phyloP scores from a whole-genome alignment of 2,329 filamentous ascomycete species.

The Hyphodiscus sp. region DNA sequence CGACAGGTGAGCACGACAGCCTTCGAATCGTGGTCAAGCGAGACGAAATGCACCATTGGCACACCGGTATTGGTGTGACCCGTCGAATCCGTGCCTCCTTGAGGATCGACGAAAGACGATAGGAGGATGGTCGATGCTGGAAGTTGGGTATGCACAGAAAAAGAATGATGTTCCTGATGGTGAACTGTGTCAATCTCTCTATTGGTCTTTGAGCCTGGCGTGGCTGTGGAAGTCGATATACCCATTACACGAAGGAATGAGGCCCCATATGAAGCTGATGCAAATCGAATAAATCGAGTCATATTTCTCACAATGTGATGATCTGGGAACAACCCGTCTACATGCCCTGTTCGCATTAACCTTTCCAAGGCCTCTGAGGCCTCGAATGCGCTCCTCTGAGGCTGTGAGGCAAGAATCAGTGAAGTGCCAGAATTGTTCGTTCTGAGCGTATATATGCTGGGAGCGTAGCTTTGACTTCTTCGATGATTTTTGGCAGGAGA shows the following conservation, averaged over 20 bases:
- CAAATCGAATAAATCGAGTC: conserved; percentile 58
- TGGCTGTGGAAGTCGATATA: conserved; percentile 45
- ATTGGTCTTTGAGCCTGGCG: conserved; percentile 24
- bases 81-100: conserved; percentile 43
- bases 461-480: conserved; percentile 26
- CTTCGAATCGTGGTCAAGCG: conserved; percentile 50
- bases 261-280: conserved; percentile 60
- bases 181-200: conserved; percentile 31
- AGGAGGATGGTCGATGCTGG: conserved; percentile 50
- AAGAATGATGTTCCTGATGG: conserved; percentile 56
- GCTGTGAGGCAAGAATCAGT: conserved; percentile 20
- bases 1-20: conserved; percentile 49
- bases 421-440: conserved; percentile 36
- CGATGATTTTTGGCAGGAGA: conserved; percentile 28
- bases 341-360: conserved; percentile 41
- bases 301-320: conserved; percentile 56
- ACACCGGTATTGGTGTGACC: conserved; percentile 45
- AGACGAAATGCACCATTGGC: conserved; percentile 50
- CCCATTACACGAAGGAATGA: conserved; percentile 58
- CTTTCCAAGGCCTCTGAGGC: conserved; percentile 20
- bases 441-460: conserved; percentile 54
- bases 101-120: conserved; percentile 49
- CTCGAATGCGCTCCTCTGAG: conserved; percentile 30
- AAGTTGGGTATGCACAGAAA: conserved; percentile 55
- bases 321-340: conserved; percentile 53